Evolutionary conservation across 2,329 filamentous ascomycete genomes (phyloP).

Genomic region (Hymenoscyphus salicellus): DNA sequence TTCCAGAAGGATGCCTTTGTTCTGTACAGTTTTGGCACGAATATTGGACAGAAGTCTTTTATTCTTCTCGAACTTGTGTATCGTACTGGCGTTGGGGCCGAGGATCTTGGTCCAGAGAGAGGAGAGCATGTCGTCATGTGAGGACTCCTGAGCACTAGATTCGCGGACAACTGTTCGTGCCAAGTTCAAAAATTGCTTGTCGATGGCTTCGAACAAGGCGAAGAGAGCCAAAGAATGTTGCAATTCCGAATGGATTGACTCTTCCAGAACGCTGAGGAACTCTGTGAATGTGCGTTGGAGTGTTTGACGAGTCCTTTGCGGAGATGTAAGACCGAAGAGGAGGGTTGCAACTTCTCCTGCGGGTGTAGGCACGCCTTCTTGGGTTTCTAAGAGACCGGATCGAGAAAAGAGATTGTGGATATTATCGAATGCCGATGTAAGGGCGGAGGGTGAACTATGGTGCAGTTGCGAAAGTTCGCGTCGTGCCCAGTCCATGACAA

Average conservation of each 20-base stretch:
- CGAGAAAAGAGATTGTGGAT: conserved; percentile 73
- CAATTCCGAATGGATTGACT: conserved; percentile 81
- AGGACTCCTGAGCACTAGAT: conserved; percentile 73
- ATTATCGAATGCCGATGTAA: conserved; percentile 76
- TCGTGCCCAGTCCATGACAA: conserved; percentile 95
- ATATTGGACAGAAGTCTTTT: conserved; percentile 74
- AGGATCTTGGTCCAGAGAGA: conserved; percentile 84
- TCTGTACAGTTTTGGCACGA: conserved; percentile 76
- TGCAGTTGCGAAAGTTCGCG: conserved; percentile 74
- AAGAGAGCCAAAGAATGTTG: conserved; percentile 78
- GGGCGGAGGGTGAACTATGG: conserved; percentile 56
- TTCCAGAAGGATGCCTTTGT: conserved; percentile 81
- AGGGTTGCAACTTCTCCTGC: conserved; percentile 67
- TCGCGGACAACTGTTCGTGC: conserved; percentile 83
- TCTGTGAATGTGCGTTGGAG: conserved; percentile 86
- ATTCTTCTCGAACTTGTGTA: conserved; percentile 93
- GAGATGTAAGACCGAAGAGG: conserved; percentile 75
- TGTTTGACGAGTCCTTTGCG: conserved; percentile 75
- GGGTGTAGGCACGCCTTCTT: conserved; percentile 57
- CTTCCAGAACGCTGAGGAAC: conserved; percentile 82
- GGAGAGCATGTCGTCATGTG: conserved; percentile 76
- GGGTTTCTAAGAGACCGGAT: conserved; percentile 58
- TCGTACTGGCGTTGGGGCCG: conserved; percentile 67
- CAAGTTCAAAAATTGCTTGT: conserved; percentile 84
- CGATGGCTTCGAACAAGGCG: conserved; percentile 85